Evolutionary conservation across 1,284 basidiomycete species (phyloP).

Genomic region (Heliocybe sulcata): DNA sequence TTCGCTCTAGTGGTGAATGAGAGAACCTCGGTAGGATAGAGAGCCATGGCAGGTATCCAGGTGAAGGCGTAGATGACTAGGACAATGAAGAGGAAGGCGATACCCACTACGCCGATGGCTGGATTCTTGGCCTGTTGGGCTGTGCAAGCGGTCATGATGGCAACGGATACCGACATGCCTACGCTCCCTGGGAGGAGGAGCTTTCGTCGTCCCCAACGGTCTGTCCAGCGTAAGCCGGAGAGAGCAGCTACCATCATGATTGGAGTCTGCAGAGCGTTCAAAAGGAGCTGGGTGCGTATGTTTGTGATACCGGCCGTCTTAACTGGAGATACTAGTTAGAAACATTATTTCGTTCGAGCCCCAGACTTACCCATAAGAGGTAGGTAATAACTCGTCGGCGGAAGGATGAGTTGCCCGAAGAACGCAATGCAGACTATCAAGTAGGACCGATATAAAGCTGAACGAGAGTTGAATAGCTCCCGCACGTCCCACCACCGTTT

Average conservation of each 20-base stretch:
- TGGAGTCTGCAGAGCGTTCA: background rate
- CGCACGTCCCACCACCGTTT: constrained; percentile 38
- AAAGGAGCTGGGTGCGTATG: background rate
- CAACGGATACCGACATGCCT: constrained; percentile 5
- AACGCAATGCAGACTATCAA: background rate
- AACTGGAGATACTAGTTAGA: background rate
- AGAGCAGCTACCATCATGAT: constrained; percentile 1
- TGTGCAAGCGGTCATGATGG: constrained; percentile 6
- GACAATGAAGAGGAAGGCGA: constrained; percentile 14
- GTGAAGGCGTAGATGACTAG: constrained; percentile 12
- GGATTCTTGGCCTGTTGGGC: constrained; percentile 12
- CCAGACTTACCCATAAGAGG: background rate
- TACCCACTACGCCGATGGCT: constrained; percentile 19
- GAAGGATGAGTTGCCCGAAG: constrained; percentile 4
- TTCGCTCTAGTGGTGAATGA: background rate
- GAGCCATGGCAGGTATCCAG: background rate
- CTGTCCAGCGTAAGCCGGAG: background rate
- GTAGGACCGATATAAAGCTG: constrained; percentile 8
- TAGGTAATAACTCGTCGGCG: constrained; percentile 1
- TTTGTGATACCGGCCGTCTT: background rate
- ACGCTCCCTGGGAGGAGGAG: background rate
- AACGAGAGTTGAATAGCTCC: background rate
- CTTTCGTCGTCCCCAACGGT: background rate
- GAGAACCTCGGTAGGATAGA: background rate
- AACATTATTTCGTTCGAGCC: background rate